Conservation (phyloP, 2,329 filamentous ascomycete species). For the Talaromyces sp. region DNA sequence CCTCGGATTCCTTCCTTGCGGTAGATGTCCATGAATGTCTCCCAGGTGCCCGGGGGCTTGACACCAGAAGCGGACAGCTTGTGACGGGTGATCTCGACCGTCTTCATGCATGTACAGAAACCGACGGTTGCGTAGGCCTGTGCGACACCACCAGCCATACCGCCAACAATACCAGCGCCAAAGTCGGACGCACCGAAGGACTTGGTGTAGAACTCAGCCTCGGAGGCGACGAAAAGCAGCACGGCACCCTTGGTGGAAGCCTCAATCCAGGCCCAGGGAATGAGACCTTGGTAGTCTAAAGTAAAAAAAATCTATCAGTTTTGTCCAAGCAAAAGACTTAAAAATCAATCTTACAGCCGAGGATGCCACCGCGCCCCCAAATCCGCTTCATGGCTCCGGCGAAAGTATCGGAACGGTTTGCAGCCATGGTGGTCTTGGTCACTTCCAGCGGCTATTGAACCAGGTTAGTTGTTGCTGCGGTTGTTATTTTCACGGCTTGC, state of each 20-base stretch:
- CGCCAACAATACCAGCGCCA: slow-evolving; percentile 78
- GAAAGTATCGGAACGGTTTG: slow-evolving; percentile 87
- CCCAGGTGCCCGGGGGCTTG: slow-evolving; percentile 83
- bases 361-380: slow-evolving; percentile 86
- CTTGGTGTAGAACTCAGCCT: slow-evolving; percentile 93
- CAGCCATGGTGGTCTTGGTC: slow-evolving; percentile 99
- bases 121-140: slow-evolving; percentile 99
- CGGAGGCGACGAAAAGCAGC: slow-evolving; percentile 96
- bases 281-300: slow-evolving; percentile 96
- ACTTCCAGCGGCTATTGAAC: slow-evolving; percentile 82
- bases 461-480: slow-evolving; percentile 18
- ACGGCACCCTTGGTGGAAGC: slow-evolving; percentile 99
- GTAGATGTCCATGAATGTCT: slow-evolving; percentile 97
- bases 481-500: not conserved
- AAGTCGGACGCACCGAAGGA: slow-evolving; percentile 79
- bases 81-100: slow-evolving; percentile 98
- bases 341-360: slow-evolving; percentile 69
- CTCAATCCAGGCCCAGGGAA: slow-evolving; percentile 99
- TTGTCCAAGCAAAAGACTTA: slow-evolving; percentile 4
- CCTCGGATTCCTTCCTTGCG: slow-evolving; percentile 85
- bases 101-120: slow-evolving; percentile 99
- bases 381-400: slow-evolving; percentile 73
- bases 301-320: slow-evolving; percentile 5
- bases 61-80: slow-evolving; percentile 80
- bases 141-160: slow-evolving; percentile 88